Conservation (phyloP, 192 early-diverging fungal species). For the Coemansia sp. region DNA sequence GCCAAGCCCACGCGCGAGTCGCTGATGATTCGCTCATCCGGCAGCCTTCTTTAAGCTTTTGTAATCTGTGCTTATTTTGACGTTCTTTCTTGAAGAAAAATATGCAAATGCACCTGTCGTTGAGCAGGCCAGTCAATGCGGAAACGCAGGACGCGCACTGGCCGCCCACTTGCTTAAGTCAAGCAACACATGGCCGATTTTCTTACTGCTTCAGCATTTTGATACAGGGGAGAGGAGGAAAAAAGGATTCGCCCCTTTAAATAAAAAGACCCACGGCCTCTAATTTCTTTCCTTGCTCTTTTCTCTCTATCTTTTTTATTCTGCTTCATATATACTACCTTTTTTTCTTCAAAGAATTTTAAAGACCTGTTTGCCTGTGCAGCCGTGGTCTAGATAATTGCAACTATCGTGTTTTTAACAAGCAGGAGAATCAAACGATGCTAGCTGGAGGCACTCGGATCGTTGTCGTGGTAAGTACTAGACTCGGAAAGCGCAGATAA, state of each 20-base stretch:
- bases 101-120: background rate
- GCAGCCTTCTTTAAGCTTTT: background rate
- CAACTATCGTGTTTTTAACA: background rate
- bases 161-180: background rate
- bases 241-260: background rate
- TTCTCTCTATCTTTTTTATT: background rate
- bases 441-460: slow-evolving; percentile 55
- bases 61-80: too few relatives aligned
- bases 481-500: background rate
- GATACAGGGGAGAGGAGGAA: background rate
- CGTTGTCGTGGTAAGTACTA: slow-evolving; percentile 50
- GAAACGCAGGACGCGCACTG: slow-evolving; percentile 2
- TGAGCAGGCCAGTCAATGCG: background rate
- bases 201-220: background rate
- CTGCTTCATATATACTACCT: background rate
- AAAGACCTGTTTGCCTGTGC: background rate
- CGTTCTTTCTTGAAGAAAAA: too few relatives aligned
- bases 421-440: slow-evolving; percentile 20
- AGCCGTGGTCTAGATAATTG: background rate
- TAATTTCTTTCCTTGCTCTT: background rate
- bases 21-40: slow-evolving; percentile 33
- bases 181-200: background rate
- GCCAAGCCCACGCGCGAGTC: slow-evolving; percentile 58
- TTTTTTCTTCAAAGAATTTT: slow-evolving; percentile 2
- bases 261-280: background rate